Conservation (phyloP, 2,329 filamentous ascomycete species). For the Zymoseptoria crescenta region DNA sequence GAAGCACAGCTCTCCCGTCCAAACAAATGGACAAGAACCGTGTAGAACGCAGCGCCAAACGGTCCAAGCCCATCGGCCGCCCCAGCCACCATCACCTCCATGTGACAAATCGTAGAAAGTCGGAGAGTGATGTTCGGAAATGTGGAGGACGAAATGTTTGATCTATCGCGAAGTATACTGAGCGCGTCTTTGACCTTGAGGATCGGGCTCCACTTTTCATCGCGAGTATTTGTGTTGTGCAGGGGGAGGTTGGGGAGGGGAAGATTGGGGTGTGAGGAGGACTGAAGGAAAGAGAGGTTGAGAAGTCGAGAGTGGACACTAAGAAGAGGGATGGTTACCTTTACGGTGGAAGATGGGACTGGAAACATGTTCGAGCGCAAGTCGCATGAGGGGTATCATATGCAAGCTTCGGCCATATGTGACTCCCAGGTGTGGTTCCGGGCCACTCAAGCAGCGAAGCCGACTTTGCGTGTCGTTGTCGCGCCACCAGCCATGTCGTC, state of each 20-base stretch:
- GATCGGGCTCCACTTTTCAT: constrained; percentile 45
- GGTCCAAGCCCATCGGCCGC: constrained; percentile 5
- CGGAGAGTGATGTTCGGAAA: neutral
- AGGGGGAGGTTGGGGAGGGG: neutral
- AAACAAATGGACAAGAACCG: neutral
- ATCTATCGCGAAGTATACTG: constrained; percentile 48
- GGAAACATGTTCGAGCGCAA: constrained; percentile 3
- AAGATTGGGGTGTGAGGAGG: neutral
- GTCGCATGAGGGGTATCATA: neutral
- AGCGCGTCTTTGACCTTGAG: constrained; percentile 45
- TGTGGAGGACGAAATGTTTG: constrained; percentile 18
- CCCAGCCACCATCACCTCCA: constrained; percentile 6
- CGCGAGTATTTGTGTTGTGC: constrained; percentile 29
- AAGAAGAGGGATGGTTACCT: constrained; percentile 5
- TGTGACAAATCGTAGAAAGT: constrained; percentile 7
- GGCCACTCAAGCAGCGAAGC: constrained; percentile 24
- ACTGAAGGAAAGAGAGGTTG: neutral
- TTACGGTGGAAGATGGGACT: neutral
- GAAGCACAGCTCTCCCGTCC: neutral
- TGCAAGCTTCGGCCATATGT: neutral
- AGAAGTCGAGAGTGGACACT: neutral
- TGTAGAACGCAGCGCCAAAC: neutral
- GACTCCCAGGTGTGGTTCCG: neutral
- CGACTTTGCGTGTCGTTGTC: constrained; percentile 29
- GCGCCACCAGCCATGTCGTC: constrained; percentile 27